These are phyloP conservation scores for Penstemon eatonii DNA, from an alignment of 257 asterid genomes.

Conservation along the genomic window DNA sequence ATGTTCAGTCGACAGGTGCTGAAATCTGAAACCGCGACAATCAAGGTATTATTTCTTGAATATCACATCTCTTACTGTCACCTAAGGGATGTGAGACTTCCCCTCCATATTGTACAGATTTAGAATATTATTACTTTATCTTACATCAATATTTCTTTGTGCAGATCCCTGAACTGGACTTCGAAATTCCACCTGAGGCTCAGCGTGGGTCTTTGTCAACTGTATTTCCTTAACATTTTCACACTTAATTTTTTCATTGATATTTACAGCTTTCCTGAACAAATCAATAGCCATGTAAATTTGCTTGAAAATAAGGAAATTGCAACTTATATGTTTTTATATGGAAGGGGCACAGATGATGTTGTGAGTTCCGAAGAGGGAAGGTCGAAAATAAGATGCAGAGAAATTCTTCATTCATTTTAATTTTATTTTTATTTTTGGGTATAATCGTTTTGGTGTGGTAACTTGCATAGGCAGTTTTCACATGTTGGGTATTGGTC, in stretches of 20 bases:
- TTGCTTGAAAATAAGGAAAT: not conserved
- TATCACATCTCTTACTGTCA: not conserved
- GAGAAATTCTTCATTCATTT: not conserved
- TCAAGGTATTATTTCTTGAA: slow-evolving; percentile 59
- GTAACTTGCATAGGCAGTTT: not conserved
- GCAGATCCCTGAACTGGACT: slow-evolving; percentile 91
- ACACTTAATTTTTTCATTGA: not conserved
- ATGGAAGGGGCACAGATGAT: not conserved
- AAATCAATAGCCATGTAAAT: slow-evolving; percentile 3
- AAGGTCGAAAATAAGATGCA: slow-evolving; percentile 4
- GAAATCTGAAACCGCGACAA: slow-evolving; percentile 89
- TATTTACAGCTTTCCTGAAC: slow-evolving; percentile 2
- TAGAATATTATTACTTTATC: not conserved
- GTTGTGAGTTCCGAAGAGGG: not conserved
- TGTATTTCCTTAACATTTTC: slow-evolving; percentile 42
- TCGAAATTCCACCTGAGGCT: slow-evolving; percentile 97
- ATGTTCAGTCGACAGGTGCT: slow-evolving; percentile 87
- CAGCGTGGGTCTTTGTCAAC: slow-evolving; percentile 97
- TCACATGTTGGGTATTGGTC: not conserved
- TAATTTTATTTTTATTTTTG: not conserved
- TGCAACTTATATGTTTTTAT: not conserved
- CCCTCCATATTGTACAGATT: not conserved
- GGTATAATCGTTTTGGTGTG: not conserved
- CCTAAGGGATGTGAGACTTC: not conserved
- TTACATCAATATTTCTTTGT: slow-evolving; percentile 29